Conservation (phyloP, 2,329 filamentous ascomycete genomes). For the Penicillium sp. region DNA sequence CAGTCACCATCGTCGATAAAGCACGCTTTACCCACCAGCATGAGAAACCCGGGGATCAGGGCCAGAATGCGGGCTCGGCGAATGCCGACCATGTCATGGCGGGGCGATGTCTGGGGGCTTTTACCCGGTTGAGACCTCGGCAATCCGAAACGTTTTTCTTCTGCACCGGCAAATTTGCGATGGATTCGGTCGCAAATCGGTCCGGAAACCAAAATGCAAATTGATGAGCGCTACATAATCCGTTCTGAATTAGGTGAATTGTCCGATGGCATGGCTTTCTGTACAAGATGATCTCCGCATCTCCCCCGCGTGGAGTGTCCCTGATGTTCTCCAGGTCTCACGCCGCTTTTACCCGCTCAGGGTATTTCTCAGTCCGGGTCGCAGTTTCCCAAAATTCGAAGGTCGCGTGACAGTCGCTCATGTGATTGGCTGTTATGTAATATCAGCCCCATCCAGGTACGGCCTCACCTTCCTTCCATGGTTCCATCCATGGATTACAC, state of each 20-base stretch:
- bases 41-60: not conserved
- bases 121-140: not conserved
- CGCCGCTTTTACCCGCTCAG: not conserved
- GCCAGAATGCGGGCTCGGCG: not conserved
- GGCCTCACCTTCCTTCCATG: not conserved
- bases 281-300: not conserved
- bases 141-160: not conserved
- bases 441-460: not conserved
- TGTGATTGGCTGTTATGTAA: not conserved
- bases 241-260: not conserved
- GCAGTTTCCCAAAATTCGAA: too few species aligned
- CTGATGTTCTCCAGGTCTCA: too few species aligned
- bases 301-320: not conserved
- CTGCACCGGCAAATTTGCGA: not conserved
- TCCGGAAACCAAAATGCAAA: not conserved
- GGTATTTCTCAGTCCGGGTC: not conserved
- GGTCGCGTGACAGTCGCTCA: not conserved
- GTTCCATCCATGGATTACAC: too few species aligned
- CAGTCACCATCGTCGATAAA: not conserved
- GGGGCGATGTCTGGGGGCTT: conserved; percentile 1
- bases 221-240: not conserved
- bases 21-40: not conserved
- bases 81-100: not conserved
- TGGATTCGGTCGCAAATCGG: not conserved
- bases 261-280: not conserved